phyloP scores from a whole-genome alignment of 441 rosid genomes.

The Bocquillonia castaneifolia region DNA sequence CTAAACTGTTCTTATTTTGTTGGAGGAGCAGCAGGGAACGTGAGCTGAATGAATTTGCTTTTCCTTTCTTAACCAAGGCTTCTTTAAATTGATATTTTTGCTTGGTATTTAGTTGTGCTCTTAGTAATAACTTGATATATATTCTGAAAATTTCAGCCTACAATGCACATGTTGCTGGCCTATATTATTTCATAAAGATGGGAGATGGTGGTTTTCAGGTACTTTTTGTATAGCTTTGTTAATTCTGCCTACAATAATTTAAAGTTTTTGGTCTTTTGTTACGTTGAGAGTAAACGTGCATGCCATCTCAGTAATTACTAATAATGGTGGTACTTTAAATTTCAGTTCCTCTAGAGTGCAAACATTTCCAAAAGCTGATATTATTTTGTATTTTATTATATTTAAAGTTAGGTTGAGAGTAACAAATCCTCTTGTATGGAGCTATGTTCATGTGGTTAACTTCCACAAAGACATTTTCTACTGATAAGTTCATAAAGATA shows the following conservation, averaged over 20 bases:
- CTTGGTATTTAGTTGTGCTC: not conserved
- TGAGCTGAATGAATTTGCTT: not conserved
- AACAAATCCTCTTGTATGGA: no score
- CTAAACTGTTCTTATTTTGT: not conserved
- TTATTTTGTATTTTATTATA: no score
- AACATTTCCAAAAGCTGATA: not conserved
- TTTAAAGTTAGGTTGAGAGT: no score
- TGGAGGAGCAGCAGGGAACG: not conserved
- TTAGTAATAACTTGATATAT: not conserved
- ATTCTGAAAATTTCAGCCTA: slow-evolving; percentile 46
- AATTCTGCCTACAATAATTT: not conserved
- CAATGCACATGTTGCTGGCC: slow-evolving; percentile 79
- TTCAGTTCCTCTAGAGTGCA: no score
- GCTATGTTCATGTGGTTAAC: no score
- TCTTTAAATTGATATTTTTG: not conserved
- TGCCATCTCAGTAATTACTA: not conserved
- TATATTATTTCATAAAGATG: slow-evolving; percentile 41
- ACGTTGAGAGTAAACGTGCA: not conserved
- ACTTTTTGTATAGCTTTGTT: not conserved
- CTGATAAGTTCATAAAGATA: no score
- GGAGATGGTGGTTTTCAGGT: slow-evolving; percentile 67
- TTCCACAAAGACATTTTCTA: no score
- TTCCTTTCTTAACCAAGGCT: not conserved
- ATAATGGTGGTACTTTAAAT: not conserved
- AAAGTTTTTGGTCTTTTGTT: not conserved